Conservation (phyloP, 1,139 yeast genomes). For the Taphrina deformans region DNA sequence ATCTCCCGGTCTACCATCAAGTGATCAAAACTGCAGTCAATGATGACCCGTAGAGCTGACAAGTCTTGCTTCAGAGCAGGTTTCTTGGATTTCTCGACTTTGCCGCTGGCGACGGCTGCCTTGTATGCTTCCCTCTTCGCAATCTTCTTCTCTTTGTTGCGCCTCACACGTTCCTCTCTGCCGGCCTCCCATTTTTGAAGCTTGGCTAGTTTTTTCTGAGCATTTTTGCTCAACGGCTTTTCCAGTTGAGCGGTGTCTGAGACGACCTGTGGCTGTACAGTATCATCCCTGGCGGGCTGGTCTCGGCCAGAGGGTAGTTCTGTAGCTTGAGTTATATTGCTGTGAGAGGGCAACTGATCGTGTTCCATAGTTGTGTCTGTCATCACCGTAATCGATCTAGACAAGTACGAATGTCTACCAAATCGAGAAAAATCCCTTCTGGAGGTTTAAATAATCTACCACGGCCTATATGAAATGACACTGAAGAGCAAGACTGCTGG, state of each 20-base stretch:
- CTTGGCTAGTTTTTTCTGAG: conserved; percentile 18
- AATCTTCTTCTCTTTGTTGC: conserved; percentile 46
- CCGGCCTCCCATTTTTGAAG: conserved; percentile 16
- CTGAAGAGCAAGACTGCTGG: too few relatives aligned
- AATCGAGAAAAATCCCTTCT: background rate
- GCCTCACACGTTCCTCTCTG: conserved; percentile 39
- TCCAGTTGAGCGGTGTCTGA: too few relatives aligned
- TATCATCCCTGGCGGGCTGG: too few relatives aligned
- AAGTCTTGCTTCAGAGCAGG: conserved; percentile 18
- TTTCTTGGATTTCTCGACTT: conserved; percentile 11
- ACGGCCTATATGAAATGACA: too few relatives aligned
- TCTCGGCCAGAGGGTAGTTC: background rate
- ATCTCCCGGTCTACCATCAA: conserved; percentile 79
- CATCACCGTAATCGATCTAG: background rate
- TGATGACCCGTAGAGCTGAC: conserved; percentile 52
- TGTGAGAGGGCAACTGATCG: background rate
- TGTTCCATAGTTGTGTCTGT: background rate
- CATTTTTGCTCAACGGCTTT: conserved; percentile 16
- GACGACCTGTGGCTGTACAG: too few relatives aligned
- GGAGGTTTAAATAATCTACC: background rate
- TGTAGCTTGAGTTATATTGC: background rate
- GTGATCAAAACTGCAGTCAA: conserved; percentile 91
- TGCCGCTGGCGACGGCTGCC: conserved; percentile 7
- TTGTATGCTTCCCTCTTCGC: conserved; percentile 42
- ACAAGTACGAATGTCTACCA: too few relatives aligned